Percentiles rank a stretch among this genome's conserved stretches.
phyloP scores from a whole-genome alignment of 2,329 filamentous ascomycete species.

The Microcyclospora pomicola region DNA sequence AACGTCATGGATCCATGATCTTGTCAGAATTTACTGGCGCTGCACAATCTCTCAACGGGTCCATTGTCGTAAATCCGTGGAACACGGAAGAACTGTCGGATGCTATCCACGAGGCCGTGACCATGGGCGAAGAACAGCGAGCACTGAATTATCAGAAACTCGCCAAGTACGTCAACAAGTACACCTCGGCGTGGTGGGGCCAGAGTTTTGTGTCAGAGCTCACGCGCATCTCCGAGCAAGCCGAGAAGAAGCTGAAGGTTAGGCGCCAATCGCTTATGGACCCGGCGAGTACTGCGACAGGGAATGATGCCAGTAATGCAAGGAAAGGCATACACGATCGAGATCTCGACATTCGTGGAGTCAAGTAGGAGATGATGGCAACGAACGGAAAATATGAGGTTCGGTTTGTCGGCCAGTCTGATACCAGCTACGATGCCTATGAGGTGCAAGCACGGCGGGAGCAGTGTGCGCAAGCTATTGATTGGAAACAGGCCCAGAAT shows the following conservation, averaged over 20 bases:
- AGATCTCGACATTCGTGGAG: no score
- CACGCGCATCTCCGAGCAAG: slow-evolving; percentile 41
- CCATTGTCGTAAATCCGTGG: slow-evolving; percentile 94
- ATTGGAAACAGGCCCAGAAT: no score
- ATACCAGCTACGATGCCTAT: no score
- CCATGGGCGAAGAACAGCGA: slow-evolving; percentile 82
- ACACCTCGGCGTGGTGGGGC: slow-evolving; percentile 94
- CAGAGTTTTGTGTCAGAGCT: slow-evolving; percentile 83
- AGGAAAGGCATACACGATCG: not conserved
- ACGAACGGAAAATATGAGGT: no score
- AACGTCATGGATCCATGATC: slow-evolving; percentile 85
- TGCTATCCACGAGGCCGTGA: slow-evolving; percentile 90
- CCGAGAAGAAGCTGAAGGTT: slow-evolving; percentile 36
- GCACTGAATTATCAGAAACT: slow-evolving; percentile 80
- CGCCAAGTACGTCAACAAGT: slow-evolving; percentile 91
- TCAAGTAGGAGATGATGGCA: not conserved
- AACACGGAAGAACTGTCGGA: slow-evolving; percentile 92
- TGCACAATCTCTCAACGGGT: slow-evolving; percentile 85
- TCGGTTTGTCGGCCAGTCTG: no score
- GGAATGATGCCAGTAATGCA: slow-evolving; percentile 2
- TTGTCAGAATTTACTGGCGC: slow-evolving; percentile 94
- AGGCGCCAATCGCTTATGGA: slow-evolving; percentile 13
- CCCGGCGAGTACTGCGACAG: slow-evolving; percentile 2
- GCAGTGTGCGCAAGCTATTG: no score
- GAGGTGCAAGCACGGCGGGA: no score